Evolutionary conservation across 1,139 yeast genomes (phyloP), one percentile per base, ranked within the genome.

Genomic region (Debaryomyces fabryi): DNA sequence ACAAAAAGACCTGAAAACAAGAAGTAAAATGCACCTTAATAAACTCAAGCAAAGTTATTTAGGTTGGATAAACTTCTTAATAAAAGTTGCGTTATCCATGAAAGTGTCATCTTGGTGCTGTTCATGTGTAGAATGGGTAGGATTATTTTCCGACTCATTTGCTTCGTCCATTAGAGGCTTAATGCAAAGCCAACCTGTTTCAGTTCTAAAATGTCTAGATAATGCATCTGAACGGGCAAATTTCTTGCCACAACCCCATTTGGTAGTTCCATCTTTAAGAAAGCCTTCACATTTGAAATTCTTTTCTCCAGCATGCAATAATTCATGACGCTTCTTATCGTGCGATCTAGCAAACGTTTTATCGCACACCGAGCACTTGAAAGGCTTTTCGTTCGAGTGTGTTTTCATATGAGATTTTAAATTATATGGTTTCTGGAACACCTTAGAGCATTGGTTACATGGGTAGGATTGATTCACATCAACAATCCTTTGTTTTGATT

Each of bases 181-280:
- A 47, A 81, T 78, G 58, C 85, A 81, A 9, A 74, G 57, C 80
- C 83, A 79, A 2, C 86, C 86, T 1, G 83, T 75, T 49, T 80
- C 85, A 2, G 85, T 80, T 48, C 83, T 67, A 55, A 81, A 81
- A 58, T 81, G 86, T 52, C 85, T 70, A 6, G 81, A 74, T 45
- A 81, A 68, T 0, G 85, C 86, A 58, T 81, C 86, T 25, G 81
- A 74, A 38, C 85, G 62, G 6, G 85, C 84, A 63, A 81, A 81
- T 51, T 71, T 72, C 64, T 78, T 79, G 25, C 83, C 82, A 62
- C 85, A 81, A 1, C 86, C 86, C 86, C 85, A 81, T 53, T 63
- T 68, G 1, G 83, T 78, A 15, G 58, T 62, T 0, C 83, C 83
- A 55, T 81, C 82, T 49, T 71, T 73, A 51, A 81, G 62, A 39